Conservation (phyloP, 2,329 filamentous ascomycete genomes). For the Pseudogymnoascus sp. region DNA sequence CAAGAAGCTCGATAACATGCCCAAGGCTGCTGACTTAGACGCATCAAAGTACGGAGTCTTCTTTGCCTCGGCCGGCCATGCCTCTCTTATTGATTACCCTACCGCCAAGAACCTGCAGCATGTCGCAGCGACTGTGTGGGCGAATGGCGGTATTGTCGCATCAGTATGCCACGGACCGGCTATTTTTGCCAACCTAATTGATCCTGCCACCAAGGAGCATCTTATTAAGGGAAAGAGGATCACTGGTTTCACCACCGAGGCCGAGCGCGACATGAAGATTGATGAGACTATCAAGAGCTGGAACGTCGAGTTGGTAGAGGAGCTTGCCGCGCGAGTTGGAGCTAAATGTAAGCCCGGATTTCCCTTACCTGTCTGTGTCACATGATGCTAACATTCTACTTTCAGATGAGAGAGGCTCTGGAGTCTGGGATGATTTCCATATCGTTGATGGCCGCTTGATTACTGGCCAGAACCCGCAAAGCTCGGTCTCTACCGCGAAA, state of each 20-base stretch:
- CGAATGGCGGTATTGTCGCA: slow-evolving; percentile 35
- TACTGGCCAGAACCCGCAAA: slow-evolving; percentile 37
- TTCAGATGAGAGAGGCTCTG: slow-evolving; percentile 11
- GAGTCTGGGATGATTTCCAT: slow-evolving; percentile 27
- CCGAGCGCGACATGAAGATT: slow-evolving; percentile 30
- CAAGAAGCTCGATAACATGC: slow-evolving; percentile 37
- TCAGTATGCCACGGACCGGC: slow-evolving; percentile 37
- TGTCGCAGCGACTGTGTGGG: slow-evolving; percentile 35
- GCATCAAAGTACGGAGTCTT: slow-evolving; percentile 31
- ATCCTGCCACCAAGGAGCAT: slow-evolving; percentile 29
- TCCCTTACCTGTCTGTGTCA: neutral
- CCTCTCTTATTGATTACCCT: slow-evolving; percentile 41
- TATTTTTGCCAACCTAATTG: slow-evolving; percentile 32
- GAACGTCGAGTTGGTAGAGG: slow-evolving; percentile 31
- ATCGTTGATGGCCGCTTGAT: slow-evolving; percentile 25
- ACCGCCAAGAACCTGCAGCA: slow-evolving; percentile 34
- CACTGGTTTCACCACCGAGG: slow-evolving; percentile 36
- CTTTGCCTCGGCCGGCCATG: slow-evolving; percentile 38
- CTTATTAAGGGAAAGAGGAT: slow-evolving; percentile 33
- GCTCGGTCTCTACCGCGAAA: slow-evolving; percentile 32
- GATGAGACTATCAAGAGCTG: slow-evolving; percentile 28
- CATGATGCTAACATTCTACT: slow-evolving; percentile 5
- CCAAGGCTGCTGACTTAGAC: slow-evolving; percentile 33
- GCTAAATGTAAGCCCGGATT: slow-evolving; percentile 27
- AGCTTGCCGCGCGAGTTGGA: slow-evolving; percentile 26